Conservation (phyloP, 2,329 filamentous ascomycete genomes). For the Cadophora luteo-olivacea region DNA sequence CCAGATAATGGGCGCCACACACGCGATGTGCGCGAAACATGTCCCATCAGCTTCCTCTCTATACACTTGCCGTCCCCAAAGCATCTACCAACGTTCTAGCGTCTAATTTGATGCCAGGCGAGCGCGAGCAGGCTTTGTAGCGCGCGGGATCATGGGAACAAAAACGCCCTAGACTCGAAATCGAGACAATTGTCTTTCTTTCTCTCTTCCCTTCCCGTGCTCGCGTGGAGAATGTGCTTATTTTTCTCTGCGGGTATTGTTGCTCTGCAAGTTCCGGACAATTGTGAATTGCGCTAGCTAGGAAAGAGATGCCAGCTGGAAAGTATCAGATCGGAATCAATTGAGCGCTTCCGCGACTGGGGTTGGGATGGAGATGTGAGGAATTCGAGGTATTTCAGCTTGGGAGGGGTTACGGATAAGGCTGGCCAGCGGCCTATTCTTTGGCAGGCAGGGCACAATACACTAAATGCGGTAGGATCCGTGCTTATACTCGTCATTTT, state of each 20-base stretch:
- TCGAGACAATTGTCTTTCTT: not conserved
- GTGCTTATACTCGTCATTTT: too few relatives aligned
- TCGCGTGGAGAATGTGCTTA: too few relatives aligned
- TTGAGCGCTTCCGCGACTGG: not conserved
- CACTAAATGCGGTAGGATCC: too few relatives aligned
- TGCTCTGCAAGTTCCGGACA: not conserved
- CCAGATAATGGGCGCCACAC: not conserved
- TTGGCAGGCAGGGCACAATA: not conserved
- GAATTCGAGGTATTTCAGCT: not conserved
- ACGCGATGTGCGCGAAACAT: not conserved
- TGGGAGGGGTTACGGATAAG: not conserved
- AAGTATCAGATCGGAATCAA: not conserved
- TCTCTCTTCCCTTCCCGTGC: not conserved
- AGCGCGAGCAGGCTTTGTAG: too few relatives aligned
- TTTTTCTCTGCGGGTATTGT: too few relatives aligned
- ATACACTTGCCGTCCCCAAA: not conserved
- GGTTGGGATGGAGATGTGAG: not conserved
- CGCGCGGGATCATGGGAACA: not conserved
- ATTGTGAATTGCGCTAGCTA: not conserved
- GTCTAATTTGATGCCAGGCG: not conserved
- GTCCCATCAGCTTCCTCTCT: not conserved
- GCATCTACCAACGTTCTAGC: constrained; percentile 2
- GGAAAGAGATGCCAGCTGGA: not conserved
- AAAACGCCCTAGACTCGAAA: not conserved
- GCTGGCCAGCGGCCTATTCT: not conserved